Percentiles rank a stretch among this genome's conserved stretches.
phyloP scores from a whole-genome alignment of 306 rosid genomes.

The Dalbergia cultrata region DNA sequence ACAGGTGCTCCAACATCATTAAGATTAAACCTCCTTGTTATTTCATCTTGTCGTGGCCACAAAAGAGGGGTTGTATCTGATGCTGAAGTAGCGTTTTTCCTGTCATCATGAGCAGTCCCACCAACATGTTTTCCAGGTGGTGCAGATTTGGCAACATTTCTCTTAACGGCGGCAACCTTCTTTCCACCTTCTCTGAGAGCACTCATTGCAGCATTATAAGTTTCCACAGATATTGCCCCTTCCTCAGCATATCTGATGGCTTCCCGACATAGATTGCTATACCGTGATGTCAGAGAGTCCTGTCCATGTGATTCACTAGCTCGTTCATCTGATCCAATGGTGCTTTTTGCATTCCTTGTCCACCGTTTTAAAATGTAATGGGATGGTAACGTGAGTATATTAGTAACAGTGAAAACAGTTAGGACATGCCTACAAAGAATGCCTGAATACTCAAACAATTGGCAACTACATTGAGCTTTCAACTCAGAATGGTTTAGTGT shows the following conservation, averaged over 20 bases:
- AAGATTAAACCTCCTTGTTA: conserved; percentile 74
- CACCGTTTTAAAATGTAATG: conserved; percentile 94
- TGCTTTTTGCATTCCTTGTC: conserved; percentile 87
- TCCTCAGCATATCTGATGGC: conserved; percentile 94
- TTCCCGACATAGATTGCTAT: conserved; percentile 78
- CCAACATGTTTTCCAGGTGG: conserved; percentile 62
- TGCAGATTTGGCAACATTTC: conserved; percentile 74
- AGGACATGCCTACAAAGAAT: conserved; percentile 95
- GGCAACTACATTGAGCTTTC: conserved; percentile 94
- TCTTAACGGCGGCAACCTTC: conserved; percentile 74
- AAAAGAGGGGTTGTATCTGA: conserved; percentile 80
- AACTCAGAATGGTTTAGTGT: conserved; percentile 76
- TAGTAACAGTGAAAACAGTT: conserved; percentile 94
- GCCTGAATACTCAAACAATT: conserved; percentile 96
- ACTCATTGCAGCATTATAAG: conserved; percentile 75
- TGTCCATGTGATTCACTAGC: conserved; percentile 64
- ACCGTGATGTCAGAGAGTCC: conserved; percentile 76
- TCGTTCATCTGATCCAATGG: conserved; percentile 65
- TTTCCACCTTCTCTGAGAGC: conserved; percentile 84
- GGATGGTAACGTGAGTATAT: conserved; percentile 84
- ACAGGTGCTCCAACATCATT: conserved; percentile 73
- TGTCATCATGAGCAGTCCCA: conserved; percentile 66
- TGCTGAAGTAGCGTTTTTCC: conserved; percentile 62
- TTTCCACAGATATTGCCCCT: conserved; percentile 83
- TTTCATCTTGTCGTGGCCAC: conserved; percentile 94